phyloP scores from a whole-genome alignment of 164 flowering plant species.

The Warburgia ugandensis region DNA sequence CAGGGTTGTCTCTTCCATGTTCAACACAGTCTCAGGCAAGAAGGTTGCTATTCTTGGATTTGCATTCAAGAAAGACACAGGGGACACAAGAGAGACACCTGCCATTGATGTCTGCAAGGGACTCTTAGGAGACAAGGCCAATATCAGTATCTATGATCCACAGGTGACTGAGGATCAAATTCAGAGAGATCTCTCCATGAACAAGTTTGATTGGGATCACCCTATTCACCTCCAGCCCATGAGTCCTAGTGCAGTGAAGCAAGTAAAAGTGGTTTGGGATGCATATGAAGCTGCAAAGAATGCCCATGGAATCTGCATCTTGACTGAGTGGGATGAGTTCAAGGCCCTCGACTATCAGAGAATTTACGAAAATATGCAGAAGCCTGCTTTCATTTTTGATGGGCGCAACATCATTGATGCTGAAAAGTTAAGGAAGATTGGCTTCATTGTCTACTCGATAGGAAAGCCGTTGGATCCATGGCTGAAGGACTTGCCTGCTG shows the following conservation, averaged over 20 bases:
- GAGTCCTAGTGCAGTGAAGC: constrained; percentile 45
- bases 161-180: constrained; percentile 70
- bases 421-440: constrained; percentile 55
- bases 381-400: constrained; percentile 72
- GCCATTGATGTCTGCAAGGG: constrained; percentile 96
- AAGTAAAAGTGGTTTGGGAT: constrained; percentile 44
- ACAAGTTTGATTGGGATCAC: constrained; percentile 77
- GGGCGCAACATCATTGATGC: constrained; percentile 50
- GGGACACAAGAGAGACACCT: constrained; percentile 87
- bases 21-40: constrained; percentile 73
- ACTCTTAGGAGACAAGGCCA: constrained; percentile 54
- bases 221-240: constrained; percentile 50
- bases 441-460: constrained; percentile 63
- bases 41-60: constrained; percentile 78
- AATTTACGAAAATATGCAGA: constrained; percentile 60
- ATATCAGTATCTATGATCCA: constrained; percentile 64
- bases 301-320: constrained; percentile 67
- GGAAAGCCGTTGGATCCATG: constrained; percentile 74
- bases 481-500: constrained; percentile 62
- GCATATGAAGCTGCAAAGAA: constrained; percentile 59
- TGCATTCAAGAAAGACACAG: constrained; percentile 89
- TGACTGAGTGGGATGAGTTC: constrained; percentile 86
- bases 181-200: constrained; percentile 49
- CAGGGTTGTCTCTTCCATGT: constrained; percentile 83
- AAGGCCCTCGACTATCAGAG: constrained; percentile 48